Base-by-base conservation (phyloP, 208 protist genomes). In the Trypanosoma melophagium region DNA sequence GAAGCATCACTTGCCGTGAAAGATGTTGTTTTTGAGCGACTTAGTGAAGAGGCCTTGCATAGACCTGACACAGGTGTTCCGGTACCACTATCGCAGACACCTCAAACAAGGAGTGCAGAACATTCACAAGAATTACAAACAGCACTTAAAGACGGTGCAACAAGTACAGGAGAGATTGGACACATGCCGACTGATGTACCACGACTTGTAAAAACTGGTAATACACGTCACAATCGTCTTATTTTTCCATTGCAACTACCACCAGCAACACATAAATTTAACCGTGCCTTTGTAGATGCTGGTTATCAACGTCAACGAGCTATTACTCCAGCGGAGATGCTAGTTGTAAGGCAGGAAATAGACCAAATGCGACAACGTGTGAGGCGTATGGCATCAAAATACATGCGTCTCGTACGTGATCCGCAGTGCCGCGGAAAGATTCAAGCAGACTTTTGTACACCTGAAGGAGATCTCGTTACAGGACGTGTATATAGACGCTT, bases 41-140 rank as follows among this genome's bases (percentile, higher is more conserved):
- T 95, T 22, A 92, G 86, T 54, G 89, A 95, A 24, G 86, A 95
- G 71, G 89, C 84, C 1, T 73, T 95, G 40, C 86, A 92, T 69
- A 82, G 83, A 13, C 86, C 86, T 7, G 59, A 80, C 0, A 94
- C 71, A 0, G 89, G 82, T n/a, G 84, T 81, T 14, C 89, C 89
- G 7, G 56, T 74, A 16, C 49, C 59, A 44, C 14, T 69, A 38
- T 16, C 7, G 21, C 61, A 45, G 7, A n/a, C 13, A 7, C 8
- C 7, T 7, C 12, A 41, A 10, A 38, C 21, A 47, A 47, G 10
- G 16, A 24, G 42, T n/a, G 3, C 54, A 17, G 44, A 47, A 25
- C 57, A 41, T 64, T 61, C 49, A 3, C 51, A 47, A n/a, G 17
- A 17, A 59, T 51, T 71, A 12, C 55, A 45, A 21, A 55, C 25